These are phyloP conservation scores for Sugiyamaella sp. DNA, from an alignment of 1,139 yeast species.

Conservation along the genomic window DNA sequence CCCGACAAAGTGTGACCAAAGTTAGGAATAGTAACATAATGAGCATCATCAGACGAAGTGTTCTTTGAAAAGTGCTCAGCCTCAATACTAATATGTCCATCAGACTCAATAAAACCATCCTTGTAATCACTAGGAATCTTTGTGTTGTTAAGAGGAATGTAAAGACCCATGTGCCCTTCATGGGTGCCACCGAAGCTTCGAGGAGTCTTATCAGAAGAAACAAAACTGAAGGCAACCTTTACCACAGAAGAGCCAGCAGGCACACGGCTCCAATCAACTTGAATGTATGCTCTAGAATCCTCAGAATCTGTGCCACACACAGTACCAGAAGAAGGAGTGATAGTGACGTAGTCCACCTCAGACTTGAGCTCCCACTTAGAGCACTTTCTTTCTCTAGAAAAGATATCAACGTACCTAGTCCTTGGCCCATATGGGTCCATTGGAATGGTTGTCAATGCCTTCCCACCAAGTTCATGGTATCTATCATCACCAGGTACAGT, in stretches of 20 bases:
- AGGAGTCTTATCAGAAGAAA: constrained; percentile 11
- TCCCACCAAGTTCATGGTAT: constrained; percentile 24
- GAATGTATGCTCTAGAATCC: constrained; percentile 19
- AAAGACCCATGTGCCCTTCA: constrained; percentile 7
- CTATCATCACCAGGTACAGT: constrained; percentile 29
- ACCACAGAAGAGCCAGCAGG: constrained; percentile 15
- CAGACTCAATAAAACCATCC: constrained; percentile 29
- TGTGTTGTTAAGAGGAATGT: constrained; percentile 23
- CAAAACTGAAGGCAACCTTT: constrained; percentile 13
- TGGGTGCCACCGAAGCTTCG: constrained; percentile 17
- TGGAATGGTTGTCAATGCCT: constrained; percentile 20
- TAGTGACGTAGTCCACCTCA: constrained; percentile 21
- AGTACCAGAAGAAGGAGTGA: constrained; percentile 22
- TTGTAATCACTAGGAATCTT: constrained; percentile 23
- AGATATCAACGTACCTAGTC: constrained; percentile 26
- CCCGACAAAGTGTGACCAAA: constrained; percentile 28
- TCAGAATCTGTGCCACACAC: constrained; percentile 21
- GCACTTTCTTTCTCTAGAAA: constrained; percentile 23
- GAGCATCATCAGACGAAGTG: constrained; percentile 18
- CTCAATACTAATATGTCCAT: constrained; percentile 27
- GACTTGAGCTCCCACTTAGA: constrained; percentile 20
- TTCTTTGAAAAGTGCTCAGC: constrained; percentile 20
- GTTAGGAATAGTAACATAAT: constrained; percentile 23
- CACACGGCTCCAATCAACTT: constrained; percentile 22
- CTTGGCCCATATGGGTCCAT: constrained; percentile 23